Evolutionary conservation across 495 filamentous ascomycete genomes (phyloP), one percentile per base, ranked within the genome.

Genomic region (Parmelia sp.): DNA sequence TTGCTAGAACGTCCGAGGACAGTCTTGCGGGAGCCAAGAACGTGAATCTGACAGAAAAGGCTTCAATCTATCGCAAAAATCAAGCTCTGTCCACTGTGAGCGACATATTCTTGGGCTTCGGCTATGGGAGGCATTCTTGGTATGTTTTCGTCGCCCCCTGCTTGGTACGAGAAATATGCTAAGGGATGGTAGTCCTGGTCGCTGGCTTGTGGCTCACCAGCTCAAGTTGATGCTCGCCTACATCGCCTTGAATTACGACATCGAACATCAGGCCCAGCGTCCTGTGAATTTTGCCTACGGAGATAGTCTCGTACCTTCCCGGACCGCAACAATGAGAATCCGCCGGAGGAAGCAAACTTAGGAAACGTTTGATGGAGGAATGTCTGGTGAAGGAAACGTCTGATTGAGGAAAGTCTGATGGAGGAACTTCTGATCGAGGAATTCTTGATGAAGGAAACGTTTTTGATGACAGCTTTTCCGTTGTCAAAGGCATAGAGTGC

Each of bases 171-270:
- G 4, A 42, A 4, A 12, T 19, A 19, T 47, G 19, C 33, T 53
- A 35, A 61, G 14, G 15, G 8, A 17, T 8, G 27, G 1, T 19
- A 71, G 69, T 57, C 68, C 68, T 14, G 69, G 69, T 21, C 68
- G 68, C 4, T 71, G 65, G 57, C 65, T 71, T 21, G 69, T 58
- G 14, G 63, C 68, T 14, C 58, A 60, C 6, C 60, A 67, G 29
- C 62, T 70, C 17, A 71, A 71, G 40, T 42, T 71, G 33, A 14
- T 71, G 21, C 44, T 71, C 31, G 68, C 69, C 7, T 68, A 71
- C 56, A 39, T 71, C 61, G 35, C 62, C 29, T 62, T 59, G 40
- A 55, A 65, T 19, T 70, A 71, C 25, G 69, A 71, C 27, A 55
- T 71, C 36, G 42, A 70, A 29, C 40, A 69, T 7, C 31, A 68